Evolutionary conservation across 352 stramenopile genomes (phyloP).

Genomic region (Stephanocyclus meneghinianus): DNA sequence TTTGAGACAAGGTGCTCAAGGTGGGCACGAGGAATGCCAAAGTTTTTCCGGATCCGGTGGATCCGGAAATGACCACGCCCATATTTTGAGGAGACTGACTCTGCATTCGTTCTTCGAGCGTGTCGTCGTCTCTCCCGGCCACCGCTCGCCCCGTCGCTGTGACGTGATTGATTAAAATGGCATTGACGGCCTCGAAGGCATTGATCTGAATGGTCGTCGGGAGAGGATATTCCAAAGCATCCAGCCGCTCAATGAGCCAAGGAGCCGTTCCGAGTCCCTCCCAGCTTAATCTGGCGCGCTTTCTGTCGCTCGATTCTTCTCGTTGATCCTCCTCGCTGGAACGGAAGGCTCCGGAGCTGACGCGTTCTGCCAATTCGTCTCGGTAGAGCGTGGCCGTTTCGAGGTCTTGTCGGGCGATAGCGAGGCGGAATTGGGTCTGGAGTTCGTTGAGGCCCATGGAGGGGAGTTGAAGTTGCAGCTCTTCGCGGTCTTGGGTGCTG

Average conservation of each 20-base stretch:
- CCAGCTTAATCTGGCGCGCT: conserved; percentile 62
- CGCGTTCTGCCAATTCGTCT: conserved; percentile 61
- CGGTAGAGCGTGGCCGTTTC: conserved; percentile 58
- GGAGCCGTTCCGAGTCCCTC: conserved; percentile 68
- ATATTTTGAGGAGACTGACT: conserved; percentile 55
- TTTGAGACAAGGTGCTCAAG: conserved; percentile 72
- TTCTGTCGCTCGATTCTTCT: conserved; percentile 30
- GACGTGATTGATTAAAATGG: conserved; percentile 32
- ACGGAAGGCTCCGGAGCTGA: conserved; percentile 47
- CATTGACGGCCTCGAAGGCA: conserved; percentile 67
- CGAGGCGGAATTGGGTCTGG: conserved; percentile 73
- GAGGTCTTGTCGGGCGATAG: conserved; percentile 65
- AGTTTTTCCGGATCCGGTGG: conserved; percentile 65
- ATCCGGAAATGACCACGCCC: conserved; percentile 68
- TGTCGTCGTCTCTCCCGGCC: conserved; percentile 36
- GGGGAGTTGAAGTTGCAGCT: conserved; percentile 32
- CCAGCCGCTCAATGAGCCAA: conserved; percentile 74
- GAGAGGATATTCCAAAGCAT: conserved; percentile 71
- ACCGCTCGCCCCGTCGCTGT: neutral
- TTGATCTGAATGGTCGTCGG: conserved; percentile 83
- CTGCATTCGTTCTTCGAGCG: conserved; percentile 62
- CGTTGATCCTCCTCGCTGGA: conserved; percentile 31
- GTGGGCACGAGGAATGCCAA: conserved; percentile 74
- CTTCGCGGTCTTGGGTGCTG: conserved; percentile 16
- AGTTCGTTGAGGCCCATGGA: conserved; percentile 81